A percentile compares a stretch with the other conserved stretches of the same genome.
Evolutionary conservation across 2,329 filamentous ascomycete species (phyloP).

Genomic region (Penicillium sclerotiorum): DNA sequence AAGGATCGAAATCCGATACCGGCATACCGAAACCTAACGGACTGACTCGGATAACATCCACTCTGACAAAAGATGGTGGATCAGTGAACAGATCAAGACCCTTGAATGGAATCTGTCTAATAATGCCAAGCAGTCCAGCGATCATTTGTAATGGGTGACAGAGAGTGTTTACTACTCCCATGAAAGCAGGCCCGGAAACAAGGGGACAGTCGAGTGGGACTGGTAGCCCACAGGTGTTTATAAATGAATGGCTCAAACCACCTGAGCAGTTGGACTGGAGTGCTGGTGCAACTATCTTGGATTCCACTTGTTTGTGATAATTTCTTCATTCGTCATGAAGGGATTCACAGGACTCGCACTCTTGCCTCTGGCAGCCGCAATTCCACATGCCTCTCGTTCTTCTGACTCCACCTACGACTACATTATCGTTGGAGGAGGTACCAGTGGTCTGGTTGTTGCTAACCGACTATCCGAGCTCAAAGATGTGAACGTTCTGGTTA

Average conservation of each 20-base stretch:
- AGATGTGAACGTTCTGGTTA: slow-evolving; percentile 28
- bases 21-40: no score
- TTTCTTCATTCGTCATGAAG: slow-evolving; percentile 15
- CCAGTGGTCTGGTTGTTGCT: slow-evolving; percentile 36
- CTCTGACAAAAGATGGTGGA: background rate
- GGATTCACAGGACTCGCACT: slow-evolving; percentile 15
- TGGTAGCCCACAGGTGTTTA: no score
- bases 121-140: background rate
- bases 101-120: background rate
- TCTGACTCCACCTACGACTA: slow-evolving; percentile 29
- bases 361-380: slow-evolving; percentile 17
- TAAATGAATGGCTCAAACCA: background rate
- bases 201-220: no score
- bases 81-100: background rate
- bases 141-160: slow-evolving; percentile 4
- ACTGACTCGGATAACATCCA: no score
- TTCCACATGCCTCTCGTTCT: slow-evolving; percentile 8
- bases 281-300: no score
- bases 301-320: background rate
- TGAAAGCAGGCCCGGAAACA: no score
- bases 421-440: slow-evolving; percentile 39
- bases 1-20: no score
- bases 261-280: no score
- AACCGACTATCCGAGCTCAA: slow-evolving; percentile 37
- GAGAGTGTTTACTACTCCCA: background rate